Base-by-base conservation (phyloP, 2,329 filamentous ascomycete genomes). In the Ascocoryne sarcoides region DNA sequence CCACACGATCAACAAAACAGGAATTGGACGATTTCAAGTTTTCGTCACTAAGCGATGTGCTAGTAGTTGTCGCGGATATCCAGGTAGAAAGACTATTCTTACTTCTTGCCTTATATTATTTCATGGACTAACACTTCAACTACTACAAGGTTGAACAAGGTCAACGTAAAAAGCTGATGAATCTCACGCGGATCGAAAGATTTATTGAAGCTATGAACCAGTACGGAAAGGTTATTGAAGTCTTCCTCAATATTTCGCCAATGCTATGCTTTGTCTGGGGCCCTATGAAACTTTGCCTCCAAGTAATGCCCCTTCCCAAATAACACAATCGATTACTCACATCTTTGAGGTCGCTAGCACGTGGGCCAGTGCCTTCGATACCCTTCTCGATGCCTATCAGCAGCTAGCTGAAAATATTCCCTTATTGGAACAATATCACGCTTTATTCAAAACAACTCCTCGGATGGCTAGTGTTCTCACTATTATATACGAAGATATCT, bases 381-480 rank as follows among this genome's bases (percentile, higher is more conserved):
- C 49, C 3, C 39, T 66, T 3, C 44, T 66, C 2, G 57, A 62
- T 37, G 62, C 62, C 0, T 67, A 66, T 44, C 48, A 62, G 39
- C 47, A 55, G 4, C 60, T 67, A 32, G 61, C 62, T 8, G 63
- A 66, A 36, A 51, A 56, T 9, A 47, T 65, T 0, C 64, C 63
- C 12, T 43, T 62, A 5, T 43, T 67, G 2, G 3, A 40, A 5
- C 45, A 59, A 15, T 64, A 63, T 21, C 48, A 59, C 19, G 20
- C 38, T 4, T 32, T 62, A 1, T 62, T 65, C 38, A 34, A 43
- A 15, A 34, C 53, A 1, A 56, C 54, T 15, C 34, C 44, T 0
- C 42, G 59, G 9, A 58, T 67, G 54, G 40, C 44, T 4, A 43
- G 47, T 1, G 50, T 59, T 14, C 48, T 66, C 1, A 47, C 45